Base-by-base conservation (phyloP, 768 basidiomycete genomes). In the Suillus hirtellus region DNA sequence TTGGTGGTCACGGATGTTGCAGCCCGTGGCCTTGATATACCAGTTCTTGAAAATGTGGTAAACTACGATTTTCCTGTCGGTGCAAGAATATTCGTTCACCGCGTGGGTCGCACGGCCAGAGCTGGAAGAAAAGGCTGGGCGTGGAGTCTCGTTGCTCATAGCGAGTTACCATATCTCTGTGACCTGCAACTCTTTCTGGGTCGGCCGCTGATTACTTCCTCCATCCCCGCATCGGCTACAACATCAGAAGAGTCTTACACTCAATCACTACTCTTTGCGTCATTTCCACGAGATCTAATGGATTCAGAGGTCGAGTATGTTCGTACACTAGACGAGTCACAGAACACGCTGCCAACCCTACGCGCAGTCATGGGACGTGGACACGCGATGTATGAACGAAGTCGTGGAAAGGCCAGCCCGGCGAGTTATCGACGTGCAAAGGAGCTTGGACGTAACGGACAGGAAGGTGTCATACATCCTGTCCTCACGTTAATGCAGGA, bases 21-120 rank as follows among this genome's bases (percentile, higher is more conserved):
- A 21, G 97, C 97, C 15, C 90, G 97, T 67, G 97, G 97, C 70
- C 94, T 99, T 68, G 97, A 99, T 77, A 96, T 99, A 40, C 97
- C 97, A 5, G 84, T 98, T 46, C 84, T 99, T 65, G 94, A 96
- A 73, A 93, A 99, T 71, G 97, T 99, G 40, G 82, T 99, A 74
- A 99, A 99, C 75, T 99, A 96, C 75, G 97, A 99, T 70, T 98
- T 99, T 68, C 97, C 97, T 1, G 90, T 94, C 64, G 94, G 96
- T 27, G 87, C 95, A 1, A 82, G 96, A 62, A 88, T 97, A 12
- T 99, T 98, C 68, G 89, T 99, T 0, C 97, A 99, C 75, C 92
- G 97, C 63, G 96, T 99, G 27, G 97, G 97, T 53, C 87, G 97
- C 64, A 98, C 97, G 5, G 97, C 97, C 7, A 86, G 97, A 70